Percentiles rank a stretch among this genome's conserved stretches.
Conservation (phyloP, 1,284 basidiomycete species). For the Apiotrichum montevideense region DNA sequence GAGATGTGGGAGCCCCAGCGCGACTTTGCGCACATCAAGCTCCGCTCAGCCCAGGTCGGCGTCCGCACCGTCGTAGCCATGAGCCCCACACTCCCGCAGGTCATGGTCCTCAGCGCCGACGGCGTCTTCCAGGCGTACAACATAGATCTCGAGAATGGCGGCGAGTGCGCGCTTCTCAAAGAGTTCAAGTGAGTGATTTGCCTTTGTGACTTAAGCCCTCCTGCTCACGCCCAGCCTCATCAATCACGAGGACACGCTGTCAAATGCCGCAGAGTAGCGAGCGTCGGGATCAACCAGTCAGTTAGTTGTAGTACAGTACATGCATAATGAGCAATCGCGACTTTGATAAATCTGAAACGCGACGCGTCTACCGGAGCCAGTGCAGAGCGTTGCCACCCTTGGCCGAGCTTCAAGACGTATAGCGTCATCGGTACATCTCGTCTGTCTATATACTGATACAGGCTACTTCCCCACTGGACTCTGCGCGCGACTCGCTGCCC, state of each 20-base stretch:
- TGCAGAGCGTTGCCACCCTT: no score
- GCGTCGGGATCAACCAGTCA: no score
- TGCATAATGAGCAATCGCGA: neutral
- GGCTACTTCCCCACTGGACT: conserved; percentile 8
- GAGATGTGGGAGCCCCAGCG: conserved; percentile 96
- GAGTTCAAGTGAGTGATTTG: conserved; percentile 60
- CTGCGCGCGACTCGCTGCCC: conserved; percentile 16
- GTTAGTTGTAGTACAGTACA: neutral
- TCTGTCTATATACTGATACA: conserved; percentile 15
- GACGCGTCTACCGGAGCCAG: no score
- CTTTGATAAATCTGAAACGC: no score
- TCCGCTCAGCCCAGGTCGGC: conserved; percentile 67
- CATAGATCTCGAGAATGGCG: conserved; percentile 93
- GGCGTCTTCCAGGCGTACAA: conserved; percentile 93
- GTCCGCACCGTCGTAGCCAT: conserved; percentile 74
- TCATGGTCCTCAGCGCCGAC: conserved; percentile 94
- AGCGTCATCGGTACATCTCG: conserved; percentile 4
- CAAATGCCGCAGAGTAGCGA: conserved; percentile 7
- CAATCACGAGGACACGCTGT: conserved; percentile 15
- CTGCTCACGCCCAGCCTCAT: conserved; percentile 5
- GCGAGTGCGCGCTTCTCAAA: conserved; percentile 90
- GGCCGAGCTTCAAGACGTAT: no score
- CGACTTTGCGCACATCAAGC: conserved; percentile 86
- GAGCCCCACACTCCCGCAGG: conserved; percentile 80
- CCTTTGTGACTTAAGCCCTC: neutral